Percentiles rank a stretch among this genome's conserved stretches.
These are phyloP conservation scores for Aspergillus olivimuriae DNA, from an alignment of 495 filamentous ascomycete genomes.

Conservation along the genomic window DNA sequence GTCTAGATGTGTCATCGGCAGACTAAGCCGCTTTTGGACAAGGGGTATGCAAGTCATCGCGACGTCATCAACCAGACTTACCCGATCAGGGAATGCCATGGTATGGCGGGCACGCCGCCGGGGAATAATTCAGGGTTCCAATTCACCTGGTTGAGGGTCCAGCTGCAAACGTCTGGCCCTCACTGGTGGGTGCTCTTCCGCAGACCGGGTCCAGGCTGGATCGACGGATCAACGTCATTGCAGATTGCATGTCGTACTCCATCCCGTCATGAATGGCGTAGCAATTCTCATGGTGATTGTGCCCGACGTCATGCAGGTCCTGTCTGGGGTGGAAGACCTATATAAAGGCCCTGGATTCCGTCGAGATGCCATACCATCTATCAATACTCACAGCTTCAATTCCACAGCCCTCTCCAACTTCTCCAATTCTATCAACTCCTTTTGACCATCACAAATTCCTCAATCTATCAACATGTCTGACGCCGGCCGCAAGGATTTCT, in stretches of 20 bases:
- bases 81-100: background rate
- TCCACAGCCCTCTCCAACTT: background rate
- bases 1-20: background rate
- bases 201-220: conserved; percentile 3
- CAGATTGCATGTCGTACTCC: too few relatives aligned
- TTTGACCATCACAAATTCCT: too few relatives aligned
- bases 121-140: background rate
- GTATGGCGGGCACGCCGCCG: background rate
- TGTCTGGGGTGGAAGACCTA: conserved; percentile 2
- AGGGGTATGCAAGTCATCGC: conserved; percentile 1
- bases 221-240: background rate
- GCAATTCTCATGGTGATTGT: too few relatives aligned
- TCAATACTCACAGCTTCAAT: too few relatives aligned
- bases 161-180: background rate
- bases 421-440: too few relatives aligned
- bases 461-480: conserved; percentile 53
- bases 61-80: conserved; percentile 9
- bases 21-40: background rate
- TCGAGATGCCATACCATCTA: too few relatives aligned
- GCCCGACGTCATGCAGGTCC: background rate
- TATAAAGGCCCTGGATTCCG: conserved; percentile 11
- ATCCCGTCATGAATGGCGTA: too few relatives aligned
- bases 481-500: conserved; percentile 59
- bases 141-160: too few relatives aligned
- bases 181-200: background rate